Conservation (phyloP, 2,329 filamentous ascomycete genomes). For the Scedosporium aurantiacum region DNA sequence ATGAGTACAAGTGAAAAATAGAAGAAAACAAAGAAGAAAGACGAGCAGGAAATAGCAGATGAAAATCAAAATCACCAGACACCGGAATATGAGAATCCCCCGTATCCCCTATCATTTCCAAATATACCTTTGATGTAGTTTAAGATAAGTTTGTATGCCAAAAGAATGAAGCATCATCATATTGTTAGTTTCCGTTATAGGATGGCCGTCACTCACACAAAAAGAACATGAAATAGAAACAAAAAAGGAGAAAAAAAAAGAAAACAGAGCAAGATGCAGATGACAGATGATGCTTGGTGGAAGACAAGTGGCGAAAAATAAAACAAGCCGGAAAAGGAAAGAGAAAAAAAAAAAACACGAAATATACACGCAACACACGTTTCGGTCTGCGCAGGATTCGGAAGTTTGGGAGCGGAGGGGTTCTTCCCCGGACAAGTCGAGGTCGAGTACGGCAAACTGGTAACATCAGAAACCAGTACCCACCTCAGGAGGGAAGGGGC, state of each 20-base stretch:
- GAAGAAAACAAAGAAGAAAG: constrained; percentile 5
- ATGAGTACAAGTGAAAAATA: constrained; percentile 7
- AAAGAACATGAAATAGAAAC: constrained; percentile 1
- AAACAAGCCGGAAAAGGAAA: not conserved
- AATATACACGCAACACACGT: not conserved
- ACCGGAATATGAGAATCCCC: not conserved
- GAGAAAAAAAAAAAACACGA: not conserved
- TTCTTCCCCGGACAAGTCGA: not conserved
- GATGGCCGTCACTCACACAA: not conserved
- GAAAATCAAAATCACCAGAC: not conserved
- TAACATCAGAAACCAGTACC: not conserved
- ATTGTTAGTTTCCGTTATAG: not conserved
- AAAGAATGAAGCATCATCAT: not conserved
- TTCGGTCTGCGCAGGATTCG: not conserved
- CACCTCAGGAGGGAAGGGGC: not conserved
- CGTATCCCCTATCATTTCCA: not conserved
- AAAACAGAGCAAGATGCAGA: not conserved
- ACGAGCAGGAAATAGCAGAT: not conserved
- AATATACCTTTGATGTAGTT: not conserved
- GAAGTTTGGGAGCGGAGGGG: not conserved
- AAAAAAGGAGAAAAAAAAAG: not conserved
- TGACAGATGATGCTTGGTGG: not conserved
- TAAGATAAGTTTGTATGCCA: not conserved
- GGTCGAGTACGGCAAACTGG: not conserved
- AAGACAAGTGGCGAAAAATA: not conserved